Base-by-base conservation (phyloP, 106 monocot species). In the Alisma plantagoaquatica region DNA sequence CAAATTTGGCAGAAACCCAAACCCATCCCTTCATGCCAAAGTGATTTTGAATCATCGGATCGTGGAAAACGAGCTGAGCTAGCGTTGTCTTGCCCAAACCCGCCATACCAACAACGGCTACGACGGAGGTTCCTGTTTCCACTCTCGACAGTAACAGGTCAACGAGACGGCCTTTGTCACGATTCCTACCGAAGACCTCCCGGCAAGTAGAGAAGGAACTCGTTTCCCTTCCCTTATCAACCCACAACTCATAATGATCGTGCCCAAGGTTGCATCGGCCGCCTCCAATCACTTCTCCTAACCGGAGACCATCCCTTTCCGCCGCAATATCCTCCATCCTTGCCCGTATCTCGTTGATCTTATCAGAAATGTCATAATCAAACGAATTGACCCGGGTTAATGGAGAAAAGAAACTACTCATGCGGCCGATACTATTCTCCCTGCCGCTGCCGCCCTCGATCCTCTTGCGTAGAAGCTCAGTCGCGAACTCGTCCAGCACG, bases 1-100 rank as follows among this genome's bases (percentile, higher is more conserved):
- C 33, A 31, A 57, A 69, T 2, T 27, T 9, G 10, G 55, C 56
- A 3, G 43, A 63, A 2, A 63, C 49, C 23, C 43, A 64, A 4
- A 70, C 68, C 75, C 70, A 70, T 6, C n/a, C 42, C 41, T 17
- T 59, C 4, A 10, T 0, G 2, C 60, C 26, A 28, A 64, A 75
- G 12, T 53, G 35, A 3, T 38, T 2, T 2, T 33, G 2, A 2
- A 64, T n/a, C 19, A 12, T 54, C 11, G 5, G 25, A 14, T 64
- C 53, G 38, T 70, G 62, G 35, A 64, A 75, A 12, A 70, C 53
- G n/a, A 48, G 31, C 44, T 64, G 44, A 10, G 75, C 69, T 35
- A 75, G 57, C 0, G 69, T 54, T 2, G 76, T 76, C 21, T 55
- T 55, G 0, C 55, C 55, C 2, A 55, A 2, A 3, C 55, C 55